phyloP scores from a whole-genome alignment of 1,284 basidiomycete genomes.

The Coniferiporia weirii region DNA sequence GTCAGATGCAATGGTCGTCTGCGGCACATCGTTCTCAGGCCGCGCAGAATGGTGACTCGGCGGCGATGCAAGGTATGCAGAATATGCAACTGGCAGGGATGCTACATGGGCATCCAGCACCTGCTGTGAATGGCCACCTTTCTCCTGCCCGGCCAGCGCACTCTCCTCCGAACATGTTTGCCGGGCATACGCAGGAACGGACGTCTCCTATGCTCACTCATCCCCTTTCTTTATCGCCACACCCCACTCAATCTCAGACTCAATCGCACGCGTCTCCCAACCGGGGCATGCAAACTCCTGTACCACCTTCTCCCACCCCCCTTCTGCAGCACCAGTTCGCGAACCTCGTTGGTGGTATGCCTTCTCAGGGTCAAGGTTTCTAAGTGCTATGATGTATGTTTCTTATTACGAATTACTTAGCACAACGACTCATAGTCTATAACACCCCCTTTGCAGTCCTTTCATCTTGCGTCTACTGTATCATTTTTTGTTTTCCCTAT shows the following conservation, averaged over 20 bases:
- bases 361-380: slow-evolving; percentile 16
- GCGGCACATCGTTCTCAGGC: slow-evolving; percentile 17
- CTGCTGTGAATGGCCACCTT: slow-evolving; percentile 13
- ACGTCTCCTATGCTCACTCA: slow-evolving; percentile 2
- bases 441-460: background rate
- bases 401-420: background rate
- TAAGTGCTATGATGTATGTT: slow-evolving; percentile 2
- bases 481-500: background rate
- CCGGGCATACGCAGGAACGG: background rate
- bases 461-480: slow-evolving; percentile 1
- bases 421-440: background rate
- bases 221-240: slow-evolving; percentile 10
- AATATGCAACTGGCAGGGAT: slow-evolving; percentile 11
- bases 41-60: background rate
- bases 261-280: slow-evolving; percentile 12
- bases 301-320: slow-evolving; percentile 17
- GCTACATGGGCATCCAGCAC: background rate
- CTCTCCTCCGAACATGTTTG: slow-evolving; percentile 8
- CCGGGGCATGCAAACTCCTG: slow-evolving; percentile 17
- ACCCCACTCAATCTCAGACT: slow-evolving; percentile 11
- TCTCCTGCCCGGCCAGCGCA: slow-evolving; percentile 13
- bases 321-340: slow-evolving; percentile 16
- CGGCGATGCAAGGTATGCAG: slow-evolving; percentile 6
- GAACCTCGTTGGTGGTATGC: slow-evolving; percentile 10
- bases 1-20: slow-evolving; percentile 40